Base-by-base conservation (phyloP, 225 moss, liverwort and hornwort genomes). In the Straminergon stramineum region DNA sequence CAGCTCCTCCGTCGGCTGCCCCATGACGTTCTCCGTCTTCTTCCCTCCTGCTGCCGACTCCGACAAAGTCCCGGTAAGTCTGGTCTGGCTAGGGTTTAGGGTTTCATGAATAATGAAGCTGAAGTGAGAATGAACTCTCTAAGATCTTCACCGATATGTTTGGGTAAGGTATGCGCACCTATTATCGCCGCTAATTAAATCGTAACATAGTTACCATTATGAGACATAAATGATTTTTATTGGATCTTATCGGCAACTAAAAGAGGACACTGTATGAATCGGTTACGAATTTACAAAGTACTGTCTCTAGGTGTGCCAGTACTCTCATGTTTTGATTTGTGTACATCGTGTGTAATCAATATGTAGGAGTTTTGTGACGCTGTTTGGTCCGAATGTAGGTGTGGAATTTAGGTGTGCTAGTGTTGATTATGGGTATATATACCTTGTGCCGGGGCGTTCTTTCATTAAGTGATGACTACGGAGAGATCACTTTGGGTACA, bases 21-120 rank as follows among this genome's bases (percentile, higher is more conserved):
- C 93, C 45, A 97, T 97, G 96, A 96, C 94, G 10, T 99, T 97
- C 92, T 88, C 90, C 86, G 79, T 99, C 91, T 97, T 90, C 93
- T 99, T 97, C 73, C 99, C 99, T 9, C 97, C 97, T 39, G 90
- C 91, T 41, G 96, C 95, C n/a, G 86, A 91, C 19, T 85, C 93
- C 10, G 63, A 57, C 30, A 94, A 91, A 93, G 96, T 96, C 18
- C 97, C 97, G 24, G 97, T 97, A 64, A 79, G 92, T 75, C 61
- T n/a, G 57, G 7, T 22, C 39, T 90, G 58, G 28, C 60, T 76
- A 82, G 87, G 75, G 82, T 88, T 90, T 37, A 15, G n/a, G 56
- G 19, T 13, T 83, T 52, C 35, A 26, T 83, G 48, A 45, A 34
- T 45, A 43, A 20, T 63, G 61, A 82, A 82, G 22, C 48, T 22